A percentile compares a stretch with the other conserved stretches of the same genome.
Evolutionary conservation across 2,329 filamentous ascomycete genomes (phyloP).

Genomic region (Neofusicoccum cordaticola): DNA sequence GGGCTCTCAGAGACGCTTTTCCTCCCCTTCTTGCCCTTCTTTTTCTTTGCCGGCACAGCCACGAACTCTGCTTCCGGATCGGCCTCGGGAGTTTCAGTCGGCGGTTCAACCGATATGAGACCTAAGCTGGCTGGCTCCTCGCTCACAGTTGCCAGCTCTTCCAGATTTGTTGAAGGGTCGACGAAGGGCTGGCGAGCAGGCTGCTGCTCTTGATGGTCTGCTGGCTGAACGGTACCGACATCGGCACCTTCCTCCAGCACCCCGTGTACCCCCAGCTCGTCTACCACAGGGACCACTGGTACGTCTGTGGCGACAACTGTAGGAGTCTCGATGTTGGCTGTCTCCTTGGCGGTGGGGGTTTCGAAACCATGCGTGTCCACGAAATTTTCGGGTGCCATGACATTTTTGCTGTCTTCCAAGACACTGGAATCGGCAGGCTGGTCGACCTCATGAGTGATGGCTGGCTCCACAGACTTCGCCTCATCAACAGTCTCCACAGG

Average conservation of each 20-base stretch:
- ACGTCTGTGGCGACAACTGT: neutral
- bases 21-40: constrained; percentile 9
- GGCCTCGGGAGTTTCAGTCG: neutral
- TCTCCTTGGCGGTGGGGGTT: neutral
- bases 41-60: neutral
- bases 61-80: neutral
- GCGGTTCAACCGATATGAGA: no score
- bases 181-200: no score
- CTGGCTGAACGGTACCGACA: neutral
- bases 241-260: neutral
- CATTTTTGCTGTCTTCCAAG: no score
- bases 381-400: no score
- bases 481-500: neutral
- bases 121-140: neutral
- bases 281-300: neutral
- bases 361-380: neutral
- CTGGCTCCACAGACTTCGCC: neutral
- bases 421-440: no score
- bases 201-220: neutral
- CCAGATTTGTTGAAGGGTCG: neutral
- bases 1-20: neutral
- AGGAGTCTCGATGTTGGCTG: neutral
- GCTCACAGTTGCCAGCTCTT: neutral
- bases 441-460: neutral
- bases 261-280: neutral